Conservation (phyloP, 257 asterid genomes). For the Thymus quinquecostatus region DNA sequence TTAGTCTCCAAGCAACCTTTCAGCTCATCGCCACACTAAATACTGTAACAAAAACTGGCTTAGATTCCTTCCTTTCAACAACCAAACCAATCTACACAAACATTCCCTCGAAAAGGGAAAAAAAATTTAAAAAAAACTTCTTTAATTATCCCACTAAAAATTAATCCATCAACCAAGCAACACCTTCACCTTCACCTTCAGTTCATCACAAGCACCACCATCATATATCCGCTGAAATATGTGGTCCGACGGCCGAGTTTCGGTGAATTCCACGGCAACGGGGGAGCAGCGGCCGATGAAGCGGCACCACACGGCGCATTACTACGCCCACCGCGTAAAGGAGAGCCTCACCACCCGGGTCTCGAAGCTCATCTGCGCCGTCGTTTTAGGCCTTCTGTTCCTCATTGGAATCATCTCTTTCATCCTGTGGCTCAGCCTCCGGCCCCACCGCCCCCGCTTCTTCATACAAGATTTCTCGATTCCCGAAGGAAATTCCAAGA, state of each 20-base stretch:
- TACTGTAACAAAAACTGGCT: too few species aligned
- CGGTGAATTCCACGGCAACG: slow-evolving; percentile 41
- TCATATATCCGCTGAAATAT: slow-evolving; percentile 7
- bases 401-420: slow-evolving; percentile 65
- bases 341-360: slow-evolving; percentile 77
- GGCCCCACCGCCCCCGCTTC: slow-evolving; percentile 91
- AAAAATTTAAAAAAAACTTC: too few species aligned
- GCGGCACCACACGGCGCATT: slow-evolving; percentile 74
- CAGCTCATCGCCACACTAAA: too few species aligned
- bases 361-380: slow-evolving; percentile 72
- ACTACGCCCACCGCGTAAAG: slow-evolving; percentile 79
- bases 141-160: slow-evolving; percentile 15
- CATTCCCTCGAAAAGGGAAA: slow-evolving; percentile 23
- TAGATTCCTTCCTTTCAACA: slow-evolving; percentile 54
- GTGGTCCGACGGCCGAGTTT: slow-evolving; percentile 39
- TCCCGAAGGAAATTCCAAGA: slow-evolving; percentile 46
- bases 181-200: background rate
- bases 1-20: too few species aligned
- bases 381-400: slow-evolving; percentile 60
- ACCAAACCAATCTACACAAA: slow-evolving; percentile 32
- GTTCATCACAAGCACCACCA: too few species aligned
- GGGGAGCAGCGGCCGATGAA: slow-evolving; percentile 37
- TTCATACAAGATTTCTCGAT: slow-evolving; percentile 61
- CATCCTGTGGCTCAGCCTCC: slow-evolving; percentile 85
- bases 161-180: background rate